Percentiles rank a stretch among this genome's conserved stretches.
Conservation (phyloP, 805 yeast genomes). For the Nakazawaea wickerhamii region DNA sequence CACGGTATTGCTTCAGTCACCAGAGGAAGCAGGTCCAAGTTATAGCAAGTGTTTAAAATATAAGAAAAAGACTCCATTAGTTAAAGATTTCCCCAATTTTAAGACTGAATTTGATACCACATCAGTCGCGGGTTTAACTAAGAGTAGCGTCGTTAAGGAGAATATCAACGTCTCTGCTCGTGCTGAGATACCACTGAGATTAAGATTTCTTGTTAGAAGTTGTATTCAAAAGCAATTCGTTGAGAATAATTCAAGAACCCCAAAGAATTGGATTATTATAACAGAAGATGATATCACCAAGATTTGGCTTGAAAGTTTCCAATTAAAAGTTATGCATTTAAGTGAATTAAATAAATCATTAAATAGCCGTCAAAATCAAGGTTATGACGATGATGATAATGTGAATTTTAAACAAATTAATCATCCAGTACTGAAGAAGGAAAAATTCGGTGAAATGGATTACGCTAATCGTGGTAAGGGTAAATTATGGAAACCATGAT, state of each 20-base stretch:
- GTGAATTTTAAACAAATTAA: too few species aligned
- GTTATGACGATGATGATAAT: neutral
- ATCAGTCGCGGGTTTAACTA: slow-evolving; percentile 14
- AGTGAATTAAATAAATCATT: slow-evolving; percentile 44
- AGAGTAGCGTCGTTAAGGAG: slow-evolving; percentile 12
- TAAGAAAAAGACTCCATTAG: slow-evolving; percentile 39
- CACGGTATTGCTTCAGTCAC: slow-evolving; percentile 23
- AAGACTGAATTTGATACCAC: slow-evolving; percentile 30
- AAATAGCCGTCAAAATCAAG: neutral
- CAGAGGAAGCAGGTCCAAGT: slow-evolving; percentile 39
- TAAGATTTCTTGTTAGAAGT: slow-evolving; percentile 50
- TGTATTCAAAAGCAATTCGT: slow-evolving; percentile 49
- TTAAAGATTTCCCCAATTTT: slow-evolving; percentile 45
- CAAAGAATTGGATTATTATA: slow-evolving; percentile 47
- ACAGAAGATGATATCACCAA: slow-evolving; percentile 55
- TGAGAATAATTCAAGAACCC: slow-evolving; percentile 27
- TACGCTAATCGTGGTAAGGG: slow-evolving; percentile 63
- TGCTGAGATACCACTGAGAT: slow-evolving; percentile 47
- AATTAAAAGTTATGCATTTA: slow-evolving; percentile 47
- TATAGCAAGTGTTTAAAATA: slow-evolving; percentile 46
- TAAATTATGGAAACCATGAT: slow-evolving; percentile 50
- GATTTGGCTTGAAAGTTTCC: slow-evolving; percentile 49
- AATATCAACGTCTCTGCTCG: slow-evolving; percentile 16
- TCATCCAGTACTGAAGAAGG: slow-evolving; percentile 16
- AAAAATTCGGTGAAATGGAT: slow-evolving; percentile 40